Evolutionary conservation across 257 asterid genomes (phyloP).

Genomic region (Salvia rosmarinus): DNA sequence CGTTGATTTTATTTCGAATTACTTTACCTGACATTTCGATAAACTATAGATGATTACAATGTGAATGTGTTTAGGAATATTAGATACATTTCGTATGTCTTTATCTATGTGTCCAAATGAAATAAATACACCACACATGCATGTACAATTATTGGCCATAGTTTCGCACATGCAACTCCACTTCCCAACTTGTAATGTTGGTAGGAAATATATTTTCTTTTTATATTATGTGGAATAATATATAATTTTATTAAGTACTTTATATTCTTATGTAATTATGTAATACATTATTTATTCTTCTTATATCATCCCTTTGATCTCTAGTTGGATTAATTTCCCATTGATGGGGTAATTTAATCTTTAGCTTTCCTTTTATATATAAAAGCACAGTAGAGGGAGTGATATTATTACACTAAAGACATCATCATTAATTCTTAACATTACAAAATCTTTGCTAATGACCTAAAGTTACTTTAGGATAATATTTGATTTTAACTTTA

Average conservation of each 20-base stretch:
- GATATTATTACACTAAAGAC: slow-evolving; percentile 11
- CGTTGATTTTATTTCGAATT: neutral
- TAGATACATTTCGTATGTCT: slow-evolving; percentile 21
- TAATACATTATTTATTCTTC: neutral
- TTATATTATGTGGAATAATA: neutral
- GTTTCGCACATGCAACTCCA: slow-evolving; percentile 27
- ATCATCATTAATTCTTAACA: slow-evolving; percentile 35
- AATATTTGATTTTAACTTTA: slow-evolving; percentile 9
- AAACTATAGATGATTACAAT: neutral
- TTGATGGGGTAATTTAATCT: too few species aligned
- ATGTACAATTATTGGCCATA: slow-evolving; percentile 27
- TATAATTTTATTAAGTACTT: neutral
- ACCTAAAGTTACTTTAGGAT: slow-evolving; percentile 41
- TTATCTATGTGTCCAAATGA: slow-evolving; percentile 11
- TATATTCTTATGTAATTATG: neutral
- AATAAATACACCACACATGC: slow-evolving; percentile 27
- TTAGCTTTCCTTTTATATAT: too few species aligned
- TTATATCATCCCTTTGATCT: too few species aligned
- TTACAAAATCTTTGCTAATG: slow-evolving; percentile 28
- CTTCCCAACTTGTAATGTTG: neutral
- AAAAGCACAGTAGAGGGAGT: too few species aligned
- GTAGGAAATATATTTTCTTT: neutral
- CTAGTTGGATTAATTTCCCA: too few species aligned
- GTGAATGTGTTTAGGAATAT: neutral
- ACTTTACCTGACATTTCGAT: too few species aligned